Conservation (phyloP, 805 yeast species). For the Pichia cabralensis region DNA sequence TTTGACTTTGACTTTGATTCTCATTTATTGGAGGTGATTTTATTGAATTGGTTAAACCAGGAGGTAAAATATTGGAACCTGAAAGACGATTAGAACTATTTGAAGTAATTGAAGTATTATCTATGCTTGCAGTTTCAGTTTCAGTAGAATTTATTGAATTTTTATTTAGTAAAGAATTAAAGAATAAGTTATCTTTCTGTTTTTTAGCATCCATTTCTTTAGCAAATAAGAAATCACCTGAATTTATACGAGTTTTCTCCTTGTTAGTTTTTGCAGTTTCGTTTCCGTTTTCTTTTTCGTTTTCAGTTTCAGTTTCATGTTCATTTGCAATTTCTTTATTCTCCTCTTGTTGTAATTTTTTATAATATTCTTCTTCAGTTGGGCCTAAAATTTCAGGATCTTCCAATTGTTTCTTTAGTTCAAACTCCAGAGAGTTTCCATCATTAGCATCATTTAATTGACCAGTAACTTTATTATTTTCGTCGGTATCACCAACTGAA, state of each 20-base stretch:
- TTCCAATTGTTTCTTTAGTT: conserved; percentile 6
- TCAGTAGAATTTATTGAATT: not conserved
- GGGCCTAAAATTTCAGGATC: conserved; percentile 10
- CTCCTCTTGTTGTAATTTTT: not conserved
- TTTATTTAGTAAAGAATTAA: conserved; percentile 12
- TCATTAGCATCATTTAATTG: not conserved
- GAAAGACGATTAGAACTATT: too few species aligned
- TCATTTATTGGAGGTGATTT: not conserved
- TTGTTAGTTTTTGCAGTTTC: not conserved
- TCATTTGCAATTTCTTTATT: not conserved
- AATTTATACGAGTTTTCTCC: not conserved
- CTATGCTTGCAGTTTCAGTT: not conserved
- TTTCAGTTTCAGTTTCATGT: not conserved
- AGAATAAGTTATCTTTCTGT: conserved; percentile 17
- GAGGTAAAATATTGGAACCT: not conserved
- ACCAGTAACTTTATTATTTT: not conserved
- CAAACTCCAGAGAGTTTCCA: not conserved
- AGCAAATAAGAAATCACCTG: conserved; percentile 14
- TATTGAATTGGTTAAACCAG: conserved; percentile 4
- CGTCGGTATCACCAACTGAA: not conserved
- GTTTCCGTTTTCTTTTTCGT: too few species aligned
- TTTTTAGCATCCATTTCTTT: conserved; percentile 13
- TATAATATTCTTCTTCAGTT: conserved; percentile 8
- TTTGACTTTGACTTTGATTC: not conserved
- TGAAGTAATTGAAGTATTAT: not conserved